Evolutionary conservation across 768 basidiomycete genomes (phyloP).

Genomic region (Panus rudis): DNA sequence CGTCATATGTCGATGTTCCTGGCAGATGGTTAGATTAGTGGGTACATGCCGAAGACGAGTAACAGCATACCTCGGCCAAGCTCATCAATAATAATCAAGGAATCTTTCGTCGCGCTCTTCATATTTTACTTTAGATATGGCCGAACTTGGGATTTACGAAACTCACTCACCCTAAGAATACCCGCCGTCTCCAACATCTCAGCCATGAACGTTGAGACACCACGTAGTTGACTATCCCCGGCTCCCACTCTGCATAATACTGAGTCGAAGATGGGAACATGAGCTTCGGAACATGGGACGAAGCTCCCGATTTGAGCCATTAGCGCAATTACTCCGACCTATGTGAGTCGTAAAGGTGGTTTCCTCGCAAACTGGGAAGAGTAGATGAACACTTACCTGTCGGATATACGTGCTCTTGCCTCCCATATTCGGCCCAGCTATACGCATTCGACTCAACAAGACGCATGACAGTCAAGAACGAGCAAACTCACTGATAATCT

Average conservation of each 20-base stretch:
- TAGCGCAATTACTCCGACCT: slow-evolving; percentile 91
- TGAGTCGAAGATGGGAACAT: slow-evolving; percentile 90
- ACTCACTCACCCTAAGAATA: slow-evolving; percentile 73
- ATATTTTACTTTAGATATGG: not conserved
- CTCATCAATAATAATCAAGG: slow-evolving; percentile 96
- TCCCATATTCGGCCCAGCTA: slow-evolving; percentile 98
- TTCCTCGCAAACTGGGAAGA: not conserved
- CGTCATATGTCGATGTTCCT: slow-evolving; percentile 96
- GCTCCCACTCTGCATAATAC: slow-evolving; percentile 94
- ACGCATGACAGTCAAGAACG: not conserved
- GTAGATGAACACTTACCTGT: slow-evolving; percentile 41
- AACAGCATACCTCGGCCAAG: slow-evolving; percentile 67
- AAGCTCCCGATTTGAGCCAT: slow-evolving; percentile 96
- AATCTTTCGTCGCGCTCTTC: slow-evolving; percentile 87
- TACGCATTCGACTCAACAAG: not conserved
- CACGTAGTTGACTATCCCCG: slow-evolving; percentile 95
- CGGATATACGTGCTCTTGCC: slow-evolving; percentile 98
- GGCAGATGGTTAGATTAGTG: slow-evolving; percentile 4
- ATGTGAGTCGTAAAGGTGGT: slow-evolving; percentile 10
- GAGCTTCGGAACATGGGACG: slow-evolving; percentile 85
- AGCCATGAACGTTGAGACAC: slow-evolving; percentile 98
- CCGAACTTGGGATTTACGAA: not conserved
- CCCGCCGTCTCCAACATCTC: slow-evolving; percentile 99
- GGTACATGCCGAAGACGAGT: not conserved
- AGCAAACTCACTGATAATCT: slow-evolving; percentile 72